phyloP scores from a whole-genome alignment of 1,284 basidiomycete species.

The Melampsora americana region DNA sequence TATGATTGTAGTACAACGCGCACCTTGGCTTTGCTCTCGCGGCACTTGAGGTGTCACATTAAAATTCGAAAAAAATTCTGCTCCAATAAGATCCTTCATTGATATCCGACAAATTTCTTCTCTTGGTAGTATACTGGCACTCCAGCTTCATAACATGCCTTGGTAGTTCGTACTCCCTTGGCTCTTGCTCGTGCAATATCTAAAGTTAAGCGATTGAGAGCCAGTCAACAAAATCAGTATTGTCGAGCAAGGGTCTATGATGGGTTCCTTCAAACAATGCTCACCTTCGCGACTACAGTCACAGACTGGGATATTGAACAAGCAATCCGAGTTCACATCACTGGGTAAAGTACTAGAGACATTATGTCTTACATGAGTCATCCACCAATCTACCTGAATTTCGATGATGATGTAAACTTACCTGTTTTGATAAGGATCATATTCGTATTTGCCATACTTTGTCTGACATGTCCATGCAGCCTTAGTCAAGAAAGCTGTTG shows the following conservation, averaged over 20 bases:
- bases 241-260: neutral
- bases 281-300: constrained; percentile 33
- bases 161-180: constrained; percentile 29
- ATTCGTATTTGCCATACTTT: constrained; percentile 36
- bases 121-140: constrained; percentile 31
- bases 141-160: constrained; percentile 35
- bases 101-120: too few species aligned
- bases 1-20: too few species aligned
- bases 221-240: neutral
- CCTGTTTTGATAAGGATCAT: constrained; percentile 41
- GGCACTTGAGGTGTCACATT: too few species aligned
- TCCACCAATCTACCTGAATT: neutral
- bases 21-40: too few species aligned
- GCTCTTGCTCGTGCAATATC: constrained; percentile 13
- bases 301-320: constrained; percentile 44
- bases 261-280: neutral
- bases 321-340: constrained; percentile 38
- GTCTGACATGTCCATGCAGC: constrained; percentile 42
- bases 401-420: neutral
- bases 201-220: neutral
- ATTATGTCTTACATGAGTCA: neutral
- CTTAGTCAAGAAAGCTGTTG: constrained; percentile 23
- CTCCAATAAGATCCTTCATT: too few species aligned
- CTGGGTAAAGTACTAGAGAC: constrained; percentile 29
- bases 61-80: too few species aligned